Conservation (phyloP, 2,329 filamentous ascomycete species). For the Davidsoniella virescens region DNA sequence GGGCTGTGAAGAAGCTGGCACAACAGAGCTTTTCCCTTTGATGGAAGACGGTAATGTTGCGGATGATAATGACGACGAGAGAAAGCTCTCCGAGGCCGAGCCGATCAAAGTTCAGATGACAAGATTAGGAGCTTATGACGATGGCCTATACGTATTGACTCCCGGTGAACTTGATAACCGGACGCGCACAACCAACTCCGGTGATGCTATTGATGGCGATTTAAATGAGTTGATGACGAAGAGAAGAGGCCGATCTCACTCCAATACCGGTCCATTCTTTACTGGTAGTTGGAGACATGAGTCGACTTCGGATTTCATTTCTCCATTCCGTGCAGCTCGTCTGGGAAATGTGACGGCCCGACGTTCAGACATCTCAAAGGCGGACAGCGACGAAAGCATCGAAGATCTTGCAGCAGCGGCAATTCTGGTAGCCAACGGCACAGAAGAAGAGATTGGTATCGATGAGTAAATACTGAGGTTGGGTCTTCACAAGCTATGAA, state of each 20-base stretch:
- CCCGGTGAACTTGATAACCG: slow-evolving; percentile 1
- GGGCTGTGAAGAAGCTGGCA: too few relatives aligned
- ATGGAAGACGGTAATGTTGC: too few relatives aligned
- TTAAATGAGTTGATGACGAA: background rate
- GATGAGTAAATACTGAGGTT: too few relatives aligned
- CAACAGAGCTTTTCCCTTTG: background rate
- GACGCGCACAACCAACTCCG: background rate
- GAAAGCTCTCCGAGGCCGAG: slow-evolving; percentile 1
- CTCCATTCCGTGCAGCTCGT: slow-evolving; percentile 11
- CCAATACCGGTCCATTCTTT: slow-evolving; percentile 10
- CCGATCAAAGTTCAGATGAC: slow-evolving; percentile 4
- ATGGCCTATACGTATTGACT: slow-evolving; percentile 5
- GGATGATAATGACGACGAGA: background rate
- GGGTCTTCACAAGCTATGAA: too few relatives aligned
- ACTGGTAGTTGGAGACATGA: slow-evolving; percentile 12
- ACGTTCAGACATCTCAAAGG: slow-evolving; percentile 1
- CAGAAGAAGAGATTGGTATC: background rate
- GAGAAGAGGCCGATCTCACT: slow-evolving; percentile 6
- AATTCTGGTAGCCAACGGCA: slow-evolving; percentile 7
- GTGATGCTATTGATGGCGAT: background rate
- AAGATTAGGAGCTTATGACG: slow-evolving; percentile 2
- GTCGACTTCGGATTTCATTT: slow-evolving; percentile 5
- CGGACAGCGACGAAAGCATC: slow-evolving; percentile 7
- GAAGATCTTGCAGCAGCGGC: slow-evolving; percentile 7
- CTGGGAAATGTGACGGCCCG: slow-evolving; percentile 1